phyloP scores from a whole-genome alignment of 306 rosid species.

The Cucumis melo region DNA sequence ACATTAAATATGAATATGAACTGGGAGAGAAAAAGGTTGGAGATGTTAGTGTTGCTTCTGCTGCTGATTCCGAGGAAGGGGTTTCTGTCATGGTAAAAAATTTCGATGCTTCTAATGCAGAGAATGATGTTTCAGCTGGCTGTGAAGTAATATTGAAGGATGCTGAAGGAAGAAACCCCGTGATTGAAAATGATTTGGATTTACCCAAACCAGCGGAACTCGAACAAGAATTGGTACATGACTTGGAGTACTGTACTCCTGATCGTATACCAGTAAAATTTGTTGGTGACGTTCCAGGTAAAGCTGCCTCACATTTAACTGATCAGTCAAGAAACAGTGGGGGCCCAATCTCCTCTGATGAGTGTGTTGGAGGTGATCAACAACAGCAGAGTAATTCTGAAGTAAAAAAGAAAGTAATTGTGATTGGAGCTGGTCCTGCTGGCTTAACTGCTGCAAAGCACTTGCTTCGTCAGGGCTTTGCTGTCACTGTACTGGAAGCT shows the following conservation, averaged over 20 bases:
- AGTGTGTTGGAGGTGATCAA: constrained; percentile 18
- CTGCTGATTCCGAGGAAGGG: constrained; percentile 91
- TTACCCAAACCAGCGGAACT: constrained; percentile 19
- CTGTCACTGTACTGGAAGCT: constrained; percentile 72
- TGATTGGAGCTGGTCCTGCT: constrained; percentile 99
- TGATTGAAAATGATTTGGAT: constrained; percentile 11
- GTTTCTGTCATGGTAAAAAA: constrained; percentile 64
- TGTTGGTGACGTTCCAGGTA: constrained; percentile 19
- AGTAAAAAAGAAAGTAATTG: constrained; percentile 50
- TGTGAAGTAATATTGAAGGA: constrained; percentile 20
- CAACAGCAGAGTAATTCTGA: constrained; percentile 30
- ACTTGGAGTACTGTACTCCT: constrained; percentile 21
- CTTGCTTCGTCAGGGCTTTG: constrained; percentile 85
- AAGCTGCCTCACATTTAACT: constrained; percentile 21
- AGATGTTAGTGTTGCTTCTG: constrained; percentile 43
- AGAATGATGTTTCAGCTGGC: constrained; percentile 17
- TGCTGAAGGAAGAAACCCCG: constrained; percentile 19
- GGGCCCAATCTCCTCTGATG: constrained; percentile 12
- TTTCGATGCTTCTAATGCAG: constrained; percentile 29
- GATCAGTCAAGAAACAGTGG: constrained; percentile 24
- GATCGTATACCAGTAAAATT: constrained; percentile 16
- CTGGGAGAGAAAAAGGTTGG: constrained; percentile 50
- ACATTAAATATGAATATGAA: constrained; percentile 39
- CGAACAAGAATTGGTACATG: constrained; percentile 22
- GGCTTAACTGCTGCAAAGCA: constrained; percentile 98